Percentiles rank a stretch among this genome's conserved stretches.
phyloP scores from a whole-genome alignment of 1,284 basidiomycete species.

The Phenoliferia sp. region DNA sequence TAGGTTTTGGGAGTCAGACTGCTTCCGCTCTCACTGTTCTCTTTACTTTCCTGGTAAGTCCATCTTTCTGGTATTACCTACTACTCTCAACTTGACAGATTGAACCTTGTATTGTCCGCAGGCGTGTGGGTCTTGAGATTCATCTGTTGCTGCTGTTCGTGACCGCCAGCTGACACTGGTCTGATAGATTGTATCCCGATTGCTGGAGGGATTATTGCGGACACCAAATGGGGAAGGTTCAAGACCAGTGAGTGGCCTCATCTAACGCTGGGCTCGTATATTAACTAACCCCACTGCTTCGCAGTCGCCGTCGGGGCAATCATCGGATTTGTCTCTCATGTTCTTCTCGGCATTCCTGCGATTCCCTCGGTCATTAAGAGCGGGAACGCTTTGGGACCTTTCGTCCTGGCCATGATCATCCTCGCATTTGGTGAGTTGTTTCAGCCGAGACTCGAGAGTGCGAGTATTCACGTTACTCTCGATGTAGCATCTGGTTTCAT shows the following conservation, averaged over 20 bases:
- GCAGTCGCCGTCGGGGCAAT: slow-evolving; percentile 40
- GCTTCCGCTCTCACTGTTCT: background rate
- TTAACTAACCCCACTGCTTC: too few relatives aligned
- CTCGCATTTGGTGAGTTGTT: slow-evolving; percentile 4
- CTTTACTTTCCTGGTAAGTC: background rate
- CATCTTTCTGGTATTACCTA: background rate
- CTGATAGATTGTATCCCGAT: too few relatives aligned
- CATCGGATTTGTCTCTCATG: too few relatives aligned
- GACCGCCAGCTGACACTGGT: background rate
- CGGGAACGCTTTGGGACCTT: slow-evolving; percentile 33
- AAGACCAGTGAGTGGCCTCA: slow-evolving; percentile 60
- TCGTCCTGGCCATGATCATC: slow-evolving; percentile 44
- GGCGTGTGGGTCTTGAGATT: background rate
- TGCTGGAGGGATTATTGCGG: slow-evolving; percentile 62
- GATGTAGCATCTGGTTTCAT: slow-evolving; percentile 8
- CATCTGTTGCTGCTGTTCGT: background rate
- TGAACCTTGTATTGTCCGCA: background rate
- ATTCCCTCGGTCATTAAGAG: slow-evolving; percentile 41
- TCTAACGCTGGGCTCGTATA: too few relatives aligned
- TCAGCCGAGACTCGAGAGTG: too few relatives aligned
- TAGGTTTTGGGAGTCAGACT: background rate
- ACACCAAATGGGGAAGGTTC: slow-evolving; percentile 67
- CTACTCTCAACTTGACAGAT: background rate
- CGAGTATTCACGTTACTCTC: too few relatives aligned
- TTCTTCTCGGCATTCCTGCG: slow-evolving; percentile 30